phyloP scores from a whole-genome alignment of 129 eudicot genomes.

The Rutidosis leptorrhynchoides region DNA sequence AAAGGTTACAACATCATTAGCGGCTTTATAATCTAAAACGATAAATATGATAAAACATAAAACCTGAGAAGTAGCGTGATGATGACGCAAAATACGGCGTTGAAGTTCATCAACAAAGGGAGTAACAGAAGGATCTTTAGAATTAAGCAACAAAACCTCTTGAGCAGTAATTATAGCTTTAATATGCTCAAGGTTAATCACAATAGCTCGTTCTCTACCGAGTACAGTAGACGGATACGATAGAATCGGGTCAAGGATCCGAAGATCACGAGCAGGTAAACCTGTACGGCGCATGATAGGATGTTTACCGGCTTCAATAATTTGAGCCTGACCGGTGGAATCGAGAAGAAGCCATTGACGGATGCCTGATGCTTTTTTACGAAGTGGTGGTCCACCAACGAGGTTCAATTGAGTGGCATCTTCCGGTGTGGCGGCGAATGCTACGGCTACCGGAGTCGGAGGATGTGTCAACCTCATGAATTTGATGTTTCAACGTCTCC shows the following conservation, averaged over 20 bases:
- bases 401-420: conserved; percentile 23
- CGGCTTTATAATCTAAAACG: background rate
- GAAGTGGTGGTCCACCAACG: conserved; percentile 19
- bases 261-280: conserved; percentile 92
- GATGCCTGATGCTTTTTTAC: conserved; percentile 63
- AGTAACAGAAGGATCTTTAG: conserved; percentile 39
- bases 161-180: conserved; percentile 44
- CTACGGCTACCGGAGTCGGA: conserved; percentile 33
- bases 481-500: too few species aligned
- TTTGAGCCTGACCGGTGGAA: conserved; percentile 34
- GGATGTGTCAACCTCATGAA: conserved; percentile 20
- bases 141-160: conserved; percentile 37
- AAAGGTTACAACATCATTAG: background rate
- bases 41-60: background rate
- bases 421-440: conserved; percentile 32
- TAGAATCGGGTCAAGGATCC: conserved; percentile 78
- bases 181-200: conserved; percentile 38
- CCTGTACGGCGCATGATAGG: conserved; percentile 88
- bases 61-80: conserved; percentile 71
- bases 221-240: conserved; percentile 85
- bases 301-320: conserved; percentile 67
- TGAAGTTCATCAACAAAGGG: conserved; percentile 85
- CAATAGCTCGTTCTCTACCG: conserved; percentile 50
- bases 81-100: conserved; percentile 56
- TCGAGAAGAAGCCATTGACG: conserved; percentile 51